Evolutionary conservation across 805 yeast species (phyloP), one percentile per base, ranked within the genome.

Genomic region (Ogataea haglerorum): DNA sequence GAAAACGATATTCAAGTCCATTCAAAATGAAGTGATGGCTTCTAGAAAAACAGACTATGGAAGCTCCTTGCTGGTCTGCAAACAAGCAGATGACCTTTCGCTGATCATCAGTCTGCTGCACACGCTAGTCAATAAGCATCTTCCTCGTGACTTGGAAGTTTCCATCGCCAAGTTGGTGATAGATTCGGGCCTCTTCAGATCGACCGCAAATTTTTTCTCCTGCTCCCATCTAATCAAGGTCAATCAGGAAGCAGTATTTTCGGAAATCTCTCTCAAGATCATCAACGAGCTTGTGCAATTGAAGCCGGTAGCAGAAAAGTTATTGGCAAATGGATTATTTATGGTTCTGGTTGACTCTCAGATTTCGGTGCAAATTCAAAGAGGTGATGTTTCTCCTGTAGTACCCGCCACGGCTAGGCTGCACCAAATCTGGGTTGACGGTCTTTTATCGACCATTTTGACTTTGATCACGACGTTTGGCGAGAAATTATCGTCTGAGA

Each of bases 351-450:
- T 80, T 4, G 95, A 88, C 52, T 81, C 93, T 40, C 81, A 89
- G 5, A 70, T 86, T 1, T 82, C 95, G 0, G 61, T 70, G 18
- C 69, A 70, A 2, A 76, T 90, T 29, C 87, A 82, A 55, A 67
- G 71, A 4, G 95, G 95, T 0, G 73, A 73, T 6, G 61, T 86
- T 2, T 65, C 70, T 10, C 73, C 85, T 2, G 70, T 69, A 27
- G 54, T 63, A 1, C 60, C 76, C 3, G 73, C 85, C 0, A 73
- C 75, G 34, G 42, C 57, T 1, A 50, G 51, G 32, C 62, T 85
- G 43, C 91, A 89, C 58, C 72, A 75, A 38, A 67, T 85, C n/a
- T 90, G 97, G 97, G 74, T 79, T n/a, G 79, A 82, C 53, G 95
- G 96, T 1, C 63, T 90, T 13, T 66, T 90, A 22, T 80, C 93